Evolutionary conservation across 306 rosid species (phyloP).

Genomic region (Citrullus amarus): DNA sequence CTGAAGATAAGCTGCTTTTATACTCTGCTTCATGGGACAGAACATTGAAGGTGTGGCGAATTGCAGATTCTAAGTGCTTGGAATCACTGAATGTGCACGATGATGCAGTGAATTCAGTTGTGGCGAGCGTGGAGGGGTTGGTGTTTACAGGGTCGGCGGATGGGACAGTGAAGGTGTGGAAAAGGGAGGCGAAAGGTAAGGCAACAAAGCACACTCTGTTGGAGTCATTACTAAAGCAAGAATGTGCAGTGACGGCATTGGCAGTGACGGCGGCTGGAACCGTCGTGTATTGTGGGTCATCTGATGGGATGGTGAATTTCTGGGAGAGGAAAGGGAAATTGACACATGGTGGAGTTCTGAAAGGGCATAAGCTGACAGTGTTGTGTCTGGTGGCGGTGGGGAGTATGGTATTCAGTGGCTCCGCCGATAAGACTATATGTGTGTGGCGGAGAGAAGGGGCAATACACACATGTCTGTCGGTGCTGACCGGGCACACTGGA

Average conservation of each 20-base stretch:
- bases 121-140: conserved; percentile 34
- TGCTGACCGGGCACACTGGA: conserved; percentile 69
- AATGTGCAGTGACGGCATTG: conserved; percentile 77
- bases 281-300: conserved; percentile 60
- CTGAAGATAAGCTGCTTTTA: conserved; percentile 27
- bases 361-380: conserved; percentile 69
- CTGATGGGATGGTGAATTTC: conserved; percentile 72
- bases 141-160: conserved; percentile 81
- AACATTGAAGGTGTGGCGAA: conserved; percentile 70
- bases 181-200: conserved; percentile 37
- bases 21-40: conserved; percentile 92
- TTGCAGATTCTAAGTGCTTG: conserved; percentile 52
- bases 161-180: conserved; percentile 80
- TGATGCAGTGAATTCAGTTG: conserved; percentile 79
- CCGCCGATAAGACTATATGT: conserved; percentile 82
- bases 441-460: conserved; percentile 64
- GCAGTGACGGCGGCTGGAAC: conserved; percentile 30
- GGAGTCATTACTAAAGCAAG: conserved; percentile 59
- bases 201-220: conserved; percentile 34
- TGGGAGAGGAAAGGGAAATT: conserved; percentile 48
- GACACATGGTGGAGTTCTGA: conserved; percentile 59
- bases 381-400: conserved; percentile 63
- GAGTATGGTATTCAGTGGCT: conserved; percentile 55
- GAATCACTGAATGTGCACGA: conserved; percentile 69
- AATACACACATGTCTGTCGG: conserved; percentile 66